Base-by-base conservation (phyloP, 352 stramenopile genomes). In the Phytopythium aichiense region DNA sequence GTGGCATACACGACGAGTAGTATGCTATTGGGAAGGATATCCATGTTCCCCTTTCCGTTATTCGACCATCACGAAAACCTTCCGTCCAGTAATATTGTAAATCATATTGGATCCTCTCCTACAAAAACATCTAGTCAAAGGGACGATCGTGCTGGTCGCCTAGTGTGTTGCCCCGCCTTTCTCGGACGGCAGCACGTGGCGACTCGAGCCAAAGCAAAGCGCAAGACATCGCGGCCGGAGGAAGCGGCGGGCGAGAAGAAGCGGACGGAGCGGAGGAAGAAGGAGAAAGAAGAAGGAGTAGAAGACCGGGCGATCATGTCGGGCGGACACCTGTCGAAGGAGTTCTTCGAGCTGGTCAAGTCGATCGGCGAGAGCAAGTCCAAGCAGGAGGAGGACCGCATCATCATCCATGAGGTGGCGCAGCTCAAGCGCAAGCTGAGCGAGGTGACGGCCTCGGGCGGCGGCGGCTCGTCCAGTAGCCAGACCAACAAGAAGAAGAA, bases 281-380 rank as follows among this genome's bases (percentile, higher is more conserved):
- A 40, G 2, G 35, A 38, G 2, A 13, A 15, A 40, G 35, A 40
- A 31, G 28, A 31, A 31, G 28, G 28, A 31, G 28, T 31, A 31
- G 28, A 2, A 28, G 9, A 35, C 15, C 12, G 1, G 16, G 25
- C 55, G 22, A 72, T 11, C 65, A 95, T 96, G 88, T 95, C 87
- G 71, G 87, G 88, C 72, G 79, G 84, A 35, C 88, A 96, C 63
- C 66, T 97, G 63, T 96, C 91, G 45, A 98, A 97, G 72, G 98
- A 99, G 79, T 99, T 99, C 87, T 99, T 99, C 77, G 97, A 99
- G 84, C 94, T 99, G 58, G 96, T 99, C 73, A 99, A 99, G 78
- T 97, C 96, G 31, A 99, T 99, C 69, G 98, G 98, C 61, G 98
- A 99, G 85, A 98, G 90, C 76, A 99, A 99, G 79, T 99, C 95